These are phyloP conservation scores for Saccharomycopsis lassenensis DNA, from an alignment of 805 yeast species.

Conservation along the genomic window DNA sequence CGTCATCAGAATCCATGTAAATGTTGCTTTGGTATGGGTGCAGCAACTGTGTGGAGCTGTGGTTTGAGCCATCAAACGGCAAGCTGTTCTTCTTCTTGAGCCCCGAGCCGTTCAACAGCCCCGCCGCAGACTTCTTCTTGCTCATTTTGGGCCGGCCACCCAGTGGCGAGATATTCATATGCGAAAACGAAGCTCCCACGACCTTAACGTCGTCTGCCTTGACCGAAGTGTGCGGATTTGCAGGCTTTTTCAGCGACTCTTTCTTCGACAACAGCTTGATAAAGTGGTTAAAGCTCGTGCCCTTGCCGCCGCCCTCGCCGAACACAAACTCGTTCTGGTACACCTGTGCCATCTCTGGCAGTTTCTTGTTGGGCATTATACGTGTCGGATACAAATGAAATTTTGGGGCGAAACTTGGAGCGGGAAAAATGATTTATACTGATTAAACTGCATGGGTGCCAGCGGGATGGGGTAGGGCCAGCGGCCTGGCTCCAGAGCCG, in stretches of 20 bases:
- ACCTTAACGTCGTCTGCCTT: slow-evolving; percentile 29
- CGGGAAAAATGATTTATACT: background rate
- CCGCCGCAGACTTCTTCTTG: no score
- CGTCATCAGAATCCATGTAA: slow-evolving; percentile 74
- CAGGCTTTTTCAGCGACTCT: no score
- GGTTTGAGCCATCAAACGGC: background rate
- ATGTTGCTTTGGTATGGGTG: slow-evolving; percentile 18
- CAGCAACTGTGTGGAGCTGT: background rate
- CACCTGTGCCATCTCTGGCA: slow-evolving; percentile 1
- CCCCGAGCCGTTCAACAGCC: no score
- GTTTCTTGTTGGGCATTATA: slow-evolving; percentile 3
- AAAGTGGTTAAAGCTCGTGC: slow-evolving; percentile 44
- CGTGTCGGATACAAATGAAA: background rate
- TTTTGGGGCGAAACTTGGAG: background rate
- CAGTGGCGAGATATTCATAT: slow-evolving; percentile 31
- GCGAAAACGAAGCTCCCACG: slow-evolving; percentile 47
- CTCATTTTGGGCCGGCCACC: no score
- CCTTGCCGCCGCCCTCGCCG: slow-evolving; percentile 60
- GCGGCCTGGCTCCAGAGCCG: no score
- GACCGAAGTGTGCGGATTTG: no score
- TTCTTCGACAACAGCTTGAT: slow-evolving; percentile 30
- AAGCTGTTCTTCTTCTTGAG: background rate
- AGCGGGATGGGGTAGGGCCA: background rate
- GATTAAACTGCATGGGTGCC: background rate
- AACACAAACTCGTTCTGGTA: slow-evolving; percentile 46